Evolutionary conservation across 306 rosid species (phyloP).

Genomic region (Vachellia collinsii): DNA sequence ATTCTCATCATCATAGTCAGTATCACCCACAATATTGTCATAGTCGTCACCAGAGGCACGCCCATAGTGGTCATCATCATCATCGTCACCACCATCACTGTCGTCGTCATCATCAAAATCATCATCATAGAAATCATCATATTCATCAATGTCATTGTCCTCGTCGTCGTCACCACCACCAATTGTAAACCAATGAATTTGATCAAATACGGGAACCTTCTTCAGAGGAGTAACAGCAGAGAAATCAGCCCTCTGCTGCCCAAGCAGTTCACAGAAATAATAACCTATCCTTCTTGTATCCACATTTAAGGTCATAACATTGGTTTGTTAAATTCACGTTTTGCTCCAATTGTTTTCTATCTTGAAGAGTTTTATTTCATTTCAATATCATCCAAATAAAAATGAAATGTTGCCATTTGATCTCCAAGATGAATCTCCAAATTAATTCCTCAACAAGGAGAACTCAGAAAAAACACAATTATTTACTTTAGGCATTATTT

Average conservation of each 20-base stretch:
- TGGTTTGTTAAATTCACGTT: neutral
- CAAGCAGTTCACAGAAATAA: slow-evolving; percentile 42
- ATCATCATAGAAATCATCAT: slow-evolving; percentile 22
- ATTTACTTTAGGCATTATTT: neutral
- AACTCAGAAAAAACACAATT: neutral
- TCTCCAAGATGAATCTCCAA: slow-evolving; percentile 10
- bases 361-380: neutral
- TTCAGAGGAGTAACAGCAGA: slow-evolving; percentile 74
- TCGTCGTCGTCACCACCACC: slow-evolving; percentile 29
- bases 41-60: too few species aligned
- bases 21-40: slow-evolving; percentile 17
- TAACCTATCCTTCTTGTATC: slow-evolving; percentile 31
- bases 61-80: too few species aligned
- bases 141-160: neutral
- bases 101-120: neutral
- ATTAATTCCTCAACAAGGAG: slow-evolving; percentile 4
- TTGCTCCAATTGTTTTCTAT: neutral
- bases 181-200: slow-evolving; percentile 49
- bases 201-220: slow-evolving; percentile 58
- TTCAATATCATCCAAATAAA: neutral
- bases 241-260: slow-evolving; percentile 83
- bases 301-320: neutral
- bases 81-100: neutral
- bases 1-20: slow-evolving; percentile 25
- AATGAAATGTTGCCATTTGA: neutral